Percentiles rank a stretch among this genome's conserved stretches.
These are phyloP conservation scores for Ophiostoma himal-ulmi DNA, from an alignment of 2,329 filamentous ascomycete genomes.

Conservation along the genomic window DNA sequence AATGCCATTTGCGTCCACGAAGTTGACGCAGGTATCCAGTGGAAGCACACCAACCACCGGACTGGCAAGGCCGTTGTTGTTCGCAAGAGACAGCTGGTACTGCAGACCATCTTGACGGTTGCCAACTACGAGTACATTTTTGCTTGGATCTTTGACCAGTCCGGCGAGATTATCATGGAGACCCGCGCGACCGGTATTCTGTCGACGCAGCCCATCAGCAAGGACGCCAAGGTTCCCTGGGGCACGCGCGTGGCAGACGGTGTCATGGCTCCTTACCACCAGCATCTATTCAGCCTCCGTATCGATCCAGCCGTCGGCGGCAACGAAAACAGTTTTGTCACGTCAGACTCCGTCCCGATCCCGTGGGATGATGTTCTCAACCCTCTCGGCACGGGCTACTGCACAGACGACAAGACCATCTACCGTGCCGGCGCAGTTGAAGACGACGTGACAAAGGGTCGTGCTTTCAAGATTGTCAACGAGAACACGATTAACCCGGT, in stretches of 20 bases:
- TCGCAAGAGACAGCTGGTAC: conserved; percentile 54
- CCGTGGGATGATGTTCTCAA: conserved; percentile 39
- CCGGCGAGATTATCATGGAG: conserved; percentile 56
- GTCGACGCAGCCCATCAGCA: conserved; percentile 53
- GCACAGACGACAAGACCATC: conserved; percentile 40
- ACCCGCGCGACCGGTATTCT: conserved; percentile 61
- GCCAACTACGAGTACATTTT: conserved; percentile 63
- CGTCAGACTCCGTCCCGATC: conserved; percentile 37
- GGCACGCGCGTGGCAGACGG: conserved; percentile 60
- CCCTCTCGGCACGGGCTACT: conserved; percentile 45
- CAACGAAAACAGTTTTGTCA: conserved; percentile 46
- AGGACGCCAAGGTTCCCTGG: conserved; percentile 47
- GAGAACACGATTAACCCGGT: conserved; percentile 38
- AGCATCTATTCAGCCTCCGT: conserved; percentile 60
- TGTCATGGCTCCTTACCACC: conserved; percentile 61
- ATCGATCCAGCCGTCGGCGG: conserved; percentile 54
- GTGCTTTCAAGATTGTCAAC: conserved; percentile 46
- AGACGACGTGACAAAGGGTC: conserved; percentile 41
- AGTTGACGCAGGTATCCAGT: conserved; percentile 49
- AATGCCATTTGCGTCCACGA: conserved; percentile 49
- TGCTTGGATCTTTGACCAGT: conserved; percentile 52
- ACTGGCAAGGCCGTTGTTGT: conserved; percentile 56
- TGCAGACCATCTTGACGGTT: conserved; percentile 63
- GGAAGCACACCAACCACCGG: conserved; percentile 66
- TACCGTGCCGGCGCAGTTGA: conserved; percentile 43